Base-by-base conservation (phyloP, 2,329 filamentous ascomycete genomes). In the Neonectria punicea region DNA sequence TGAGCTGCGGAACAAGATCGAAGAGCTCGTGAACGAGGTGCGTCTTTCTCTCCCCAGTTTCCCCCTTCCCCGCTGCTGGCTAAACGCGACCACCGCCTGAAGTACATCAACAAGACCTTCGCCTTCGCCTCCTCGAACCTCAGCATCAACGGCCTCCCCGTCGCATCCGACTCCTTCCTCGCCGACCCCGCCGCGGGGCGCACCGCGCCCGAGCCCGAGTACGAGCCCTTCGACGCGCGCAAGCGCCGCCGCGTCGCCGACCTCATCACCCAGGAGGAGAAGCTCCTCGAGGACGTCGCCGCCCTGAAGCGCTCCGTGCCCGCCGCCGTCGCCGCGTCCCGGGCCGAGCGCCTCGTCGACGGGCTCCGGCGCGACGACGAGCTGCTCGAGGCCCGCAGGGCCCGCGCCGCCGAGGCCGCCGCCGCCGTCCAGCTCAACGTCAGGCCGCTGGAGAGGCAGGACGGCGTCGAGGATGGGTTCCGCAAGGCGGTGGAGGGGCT, bases 251-350 rank as follows among this genome's bases (percentile, higher is more conserved):
- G 83, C 70, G 86, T 90, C 69, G 87, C 88, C 74, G 84, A 87
- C 41, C 83, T 90, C n/a, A 83, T 86, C 65, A 81, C 85, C 65
- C 83, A 89, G 63, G 89, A 91, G 70, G 88, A 90, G 74, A 87
- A 87, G 72, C 82, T 91, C 3, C 85, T 90, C 49, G 86, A 88
- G 69, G 86, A 90, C 71, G 89, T 91, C 70, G 88, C 89, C 8
- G 79, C 80, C 32, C 81, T 89, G n/a, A 89, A 89, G 76, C 83
- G 85, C 66, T 77, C 78, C 65, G 83, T 87, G 1, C 87, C 87
- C 20, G 74, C 73, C 16, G 73, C 78, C 10, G 81, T 82, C 0
- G 85, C 87, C 9, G 72, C 76, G 4, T 69, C 78, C 39, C 81
- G 83, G 70, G 80, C 82, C 46, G 80, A 82, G 47, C 76, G 75